A percentile compares a stretch with the other conserved stretches of the same genome.
phyloP scores from a whole-genome alignment of 768 basidiomycete genomes.

The Suillus decipiens region DNA sequence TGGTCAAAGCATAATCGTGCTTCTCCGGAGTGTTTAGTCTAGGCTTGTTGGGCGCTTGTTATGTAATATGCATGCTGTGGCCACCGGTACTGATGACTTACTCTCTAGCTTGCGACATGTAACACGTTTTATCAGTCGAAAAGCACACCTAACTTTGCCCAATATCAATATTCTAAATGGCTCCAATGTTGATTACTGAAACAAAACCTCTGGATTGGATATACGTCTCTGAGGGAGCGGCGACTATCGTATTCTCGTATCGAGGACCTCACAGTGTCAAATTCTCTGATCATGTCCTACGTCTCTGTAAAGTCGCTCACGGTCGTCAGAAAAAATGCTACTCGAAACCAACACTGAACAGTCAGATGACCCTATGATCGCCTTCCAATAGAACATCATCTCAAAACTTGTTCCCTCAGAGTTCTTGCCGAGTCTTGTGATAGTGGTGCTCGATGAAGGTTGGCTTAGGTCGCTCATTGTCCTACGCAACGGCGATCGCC shows the following conservation, averaged over 20 bases:
- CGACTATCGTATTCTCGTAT: conserved; percentile 88
- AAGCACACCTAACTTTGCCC: neutral
- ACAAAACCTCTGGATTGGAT: conserved; percentile 62
- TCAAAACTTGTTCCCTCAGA: conserved; percentile 59
- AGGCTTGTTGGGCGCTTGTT: too few relatives aligned
- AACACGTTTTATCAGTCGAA: too few relatives aligned
- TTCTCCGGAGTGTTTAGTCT: too few relatives aligned
- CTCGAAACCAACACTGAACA: neutral
- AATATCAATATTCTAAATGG: conserved; percentile 13
- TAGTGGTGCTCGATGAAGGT: conserved; percentile 42
- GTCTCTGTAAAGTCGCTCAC: conserved; percentile 49
- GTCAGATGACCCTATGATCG: conserved; percentile 27
- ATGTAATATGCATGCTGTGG: too few relatives aligned
- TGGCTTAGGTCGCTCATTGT: conserved; percentile 65
- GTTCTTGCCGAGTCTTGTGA: conserved; percentile 58
- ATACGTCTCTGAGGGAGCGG: conserved; percentile 93
- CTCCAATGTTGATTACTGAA: conserved; percentile 19
- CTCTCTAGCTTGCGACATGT: too few relatives aligned
- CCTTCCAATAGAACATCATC: conserved; percentile 68
- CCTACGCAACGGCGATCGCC: conserved; percentile 52
- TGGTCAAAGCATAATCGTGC: too few relatives aligned
- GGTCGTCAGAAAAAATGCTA: neutral
- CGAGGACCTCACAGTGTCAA: conserved; percentile 49
- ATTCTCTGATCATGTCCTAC: conserved; percentile 69
- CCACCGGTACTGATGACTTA: too few relatives aligned